Evolutionary conservation across 495 filamentous ascomycete genomes (phyloP).

Genomic region (Symbiotaphrina buchneri): DNA sequence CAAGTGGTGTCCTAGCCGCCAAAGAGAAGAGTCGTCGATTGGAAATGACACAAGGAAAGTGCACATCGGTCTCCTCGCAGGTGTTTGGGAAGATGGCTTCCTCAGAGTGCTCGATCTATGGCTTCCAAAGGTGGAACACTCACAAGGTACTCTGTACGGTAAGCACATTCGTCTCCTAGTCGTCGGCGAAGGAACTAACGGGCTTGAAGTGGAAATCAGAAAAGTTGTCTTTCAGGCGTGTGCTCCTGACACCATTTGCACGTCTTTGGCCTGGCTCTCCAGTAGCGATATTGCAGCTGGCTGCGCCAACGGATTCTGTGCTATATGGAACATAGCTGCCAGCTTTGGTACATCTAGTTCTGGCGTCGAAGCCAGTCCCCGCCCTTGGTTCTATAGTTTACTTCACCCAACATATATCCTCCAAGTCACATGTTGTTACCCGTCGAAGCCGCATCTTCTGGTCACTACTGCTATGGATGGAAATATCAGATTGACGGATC

Average conservation of each 20-base stretch:
- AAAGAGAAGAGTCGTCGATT: conserved; percentile 14
- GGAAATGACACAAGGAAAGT: conserved; percentile 11
- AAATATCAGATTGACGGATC: conserved; percentile 29
- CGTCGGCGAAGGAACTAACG: background rate
- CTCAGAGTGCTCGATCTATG: conserved; percentile 33
- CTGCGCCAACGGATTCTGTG: conserved; percentile 36
- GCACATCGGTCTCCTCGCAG: conserved; percentile 35
- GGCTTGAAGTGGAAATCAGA: conserved; percentile 18
- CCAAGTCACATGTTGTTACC: conserved; percentile 29
- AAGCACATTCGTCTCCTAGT: conserved; percentile 6
- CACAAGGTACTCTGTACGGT: conserved; percentile 15
- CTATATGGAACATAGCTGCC: conserved; percentile 23
- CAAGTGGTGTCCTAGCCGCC: conserved; percentile 36
- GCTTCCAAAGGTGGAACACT: conserved; percentile 11
- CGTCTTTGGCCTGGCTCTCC: conserved; percentile 39
- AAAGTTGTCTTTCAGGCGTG: conserved; percentile 30
- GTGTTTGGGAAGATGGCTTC: conserved; percentile 37
- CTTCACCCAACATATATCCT: conserved; percentile 38
- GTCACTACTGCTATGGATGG: conserved; percentile 33
- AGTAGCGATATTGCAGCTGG: conserved; percentile 34
- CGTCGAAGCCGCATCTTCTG: conserved; percentile 32
- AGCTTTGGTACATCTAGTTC: conserved; percentile 3
- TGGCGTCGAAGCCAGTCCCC: conserved; percentile 6
- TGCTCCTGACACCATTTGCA: conserved; percentile 25
- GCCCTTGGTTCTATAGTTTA: conserved; percentile 30